Evolutionary conservation across 495 filamentous ascomycete genomes (phyloP), one percentile per base, ranked within the genome.

Genomic region (Penicillium canescens): DNA sequence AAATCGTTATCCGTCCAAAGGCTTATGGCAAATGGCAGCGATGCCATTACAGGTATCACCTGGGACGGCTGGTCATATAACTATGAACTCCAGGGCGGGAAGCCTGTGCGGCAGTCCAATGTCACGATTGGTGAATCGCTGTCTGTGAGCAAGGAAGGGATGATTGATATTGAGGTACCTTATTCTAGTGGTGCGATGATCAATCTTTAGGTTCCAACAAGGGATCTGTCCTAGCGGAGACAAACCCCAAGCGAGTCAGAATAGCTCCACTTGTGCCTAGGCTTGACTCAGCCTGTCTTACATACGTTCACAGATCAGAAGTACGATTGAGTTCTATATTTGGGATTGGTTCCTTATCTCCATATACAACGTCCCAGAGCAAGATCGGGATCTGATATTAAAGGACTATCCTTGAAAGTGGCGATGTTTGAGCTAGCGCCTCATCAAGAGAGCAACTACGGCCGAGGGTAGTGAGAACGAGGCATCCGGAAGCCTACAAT

Each of bases 21-120:
- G 44, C 56, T 88, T 36, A 60, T 69, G 46, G 85, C 86, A 6
- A 86, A 86, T 62, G 84, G 85, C 0, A 86, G 78, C 49, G 81
- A 89, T 68, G 82, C 84, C 8, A 77, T 85, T 18, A 78, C 78
- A 4, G 82, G 82, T 2, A 77, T 86, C 14, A 80, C 81, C 5
- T 88, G 74, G 69, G 81, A 86, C 62, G 84, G 84, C 0, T 79
- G 67, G 67, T 85, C 78, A 40, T 90, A 86, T 56, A 82, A 87
- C 53, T 82, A 80, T 45, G 82, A 86, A 64, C 58, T 86, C 47
- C 69, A 78, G 3, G 49, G 68, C 12, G 86, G 86, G 1, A 67
- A 64, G 67, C 81, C 84, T 11, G 79, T 82, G 42, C 67, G 76
- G 39, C 49, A 87, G 69, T 50, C 41, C 1, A 86, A 87, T 63